These are phyloP conservation scores for Prosopis cineraria DNA, from an alignment of 306 rosid species.

Conservation along the genomic window DNA sequence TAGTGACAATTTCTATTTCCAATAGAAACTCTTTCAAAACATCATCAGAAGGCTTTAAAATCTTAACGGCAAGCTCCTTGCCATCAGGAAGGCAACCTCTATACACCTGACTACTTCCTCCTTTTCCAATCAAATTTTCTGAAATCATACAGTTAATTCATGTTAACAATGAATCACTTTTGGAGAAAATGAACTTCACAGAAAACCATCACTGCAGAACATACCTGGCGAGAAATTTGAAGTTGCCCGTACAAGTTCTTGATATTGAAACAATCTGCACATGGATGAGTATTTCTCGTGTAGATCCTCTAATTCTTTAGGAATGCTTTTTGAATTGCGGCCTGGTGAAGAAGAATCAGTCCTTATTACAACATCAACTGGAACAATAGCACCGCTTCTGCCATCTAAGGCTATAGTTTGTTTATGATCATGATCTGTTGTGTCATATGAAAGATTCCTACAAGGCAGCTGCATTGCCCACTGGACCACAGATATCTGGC, in stretches of 20 bases:
- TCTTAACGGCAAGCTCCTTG: constrained; percentile 92
- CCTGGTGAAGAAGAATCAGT: constrained; percentile 44
- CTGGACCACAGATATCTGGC: constrained; percentile 76
- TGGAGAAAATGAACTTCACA: constrained; percentile 18
- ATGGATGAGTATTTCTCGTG: constrained; percentile 79
- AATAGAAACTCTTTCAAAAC: constrained; percentile 71
- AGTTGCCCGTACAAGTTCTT: constrained; percentile 77
- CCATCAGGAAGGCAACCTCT: constrained; percentile 88
- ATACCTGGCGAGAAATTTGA: constrained; percentile 79
- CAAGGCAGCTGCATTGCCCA: constrained; percentile 95
- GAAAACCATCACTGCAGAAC: constrained; percentile 33
- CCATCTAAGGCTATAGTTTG: constrained; percentile 46
- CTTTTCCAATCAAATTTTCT: constrained; percentile 91
- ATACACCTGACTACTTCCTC: constrained; percentile 92
- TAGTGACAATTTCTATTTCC: constrained; percentile 88
- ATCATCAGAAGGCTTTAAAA: constrained; percentile 80
- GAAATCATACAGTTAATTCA: constrained; percentile 35
- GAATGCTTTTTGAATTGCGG: constrained; percentile 34
- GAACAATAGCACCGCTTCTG: constrained; percentile 79
- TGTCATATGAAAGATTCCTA: constrained; percentile 46
- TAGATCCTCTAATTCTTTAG: constrained; percentile 76
- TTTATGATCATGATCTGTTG: constrained; percentile 38
- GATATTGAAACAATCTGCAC: constrained; percentile 75
- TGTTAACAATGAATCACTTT: background rate
- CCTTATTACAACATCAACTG: constrained; percentile 48